Evolutionary conservation across 2,329 filamentous ascomycete genomes (phyloP), one percentile per base, ranked within the genome.

Genomic region (Stemphylium vesicarium): DNA sequence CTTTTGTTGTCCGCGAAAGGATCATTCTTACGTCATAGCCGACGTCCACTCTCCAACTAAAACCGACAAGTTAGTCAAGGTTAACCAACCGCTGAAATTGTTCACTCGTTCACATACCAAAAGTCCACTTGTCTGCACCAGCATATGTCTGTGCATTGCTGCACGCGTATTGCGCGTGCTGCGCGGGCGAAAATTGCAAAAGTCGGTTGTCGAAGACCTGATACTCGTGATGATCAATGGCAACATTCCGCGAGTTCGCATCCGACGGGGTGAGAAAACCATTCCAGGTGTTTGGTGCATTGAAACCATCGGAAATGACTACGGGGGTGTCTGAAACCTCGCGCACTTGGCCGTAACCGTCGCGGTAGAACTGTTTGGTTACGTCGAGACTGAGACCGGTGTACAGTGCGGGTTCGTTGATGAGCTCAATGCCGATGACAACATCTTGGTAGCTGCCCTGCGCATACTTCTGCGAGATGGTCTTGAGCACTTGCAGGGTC

Each of bases 141-240:
- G 74, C 70, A 54, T 85, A 85, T 7, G 73, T 67, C 2, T 72
- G 68, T 2, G 79, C 80, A 60, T 83, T 81, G 47, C 77, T 79
- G 75, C 87, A 90, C 46, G 84, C 85, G 24, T 76, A 74, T 53
- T 81, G 74, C 33, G 84, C 75, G 61, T 90, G 88, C 50, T 84
- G 68, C 60, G 77, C 75, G 4, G 81, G 80, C 32, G 77, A 73
- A 70, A 84, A 73, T 18, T 78, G 77, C 26, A 88, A 75, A 24
- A 83, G 75, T 0, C 74, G 77, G 20, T 80, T 72, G 55, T 78
- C 80, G 74, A 89, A 89, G 53, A 86, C 79, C 68, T 89, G 84
- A 69, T 90, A 90, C 67, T 89, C 85, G 69, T 90, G 88, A 53
- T 87, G 85, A 66, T 90, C 88, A 58, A 90, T 74, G 40, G 84